Evolutionary conservation across 352 stramenopile species (phyloP).

Genomic region (Globisporangium abappressorium): DNA sequence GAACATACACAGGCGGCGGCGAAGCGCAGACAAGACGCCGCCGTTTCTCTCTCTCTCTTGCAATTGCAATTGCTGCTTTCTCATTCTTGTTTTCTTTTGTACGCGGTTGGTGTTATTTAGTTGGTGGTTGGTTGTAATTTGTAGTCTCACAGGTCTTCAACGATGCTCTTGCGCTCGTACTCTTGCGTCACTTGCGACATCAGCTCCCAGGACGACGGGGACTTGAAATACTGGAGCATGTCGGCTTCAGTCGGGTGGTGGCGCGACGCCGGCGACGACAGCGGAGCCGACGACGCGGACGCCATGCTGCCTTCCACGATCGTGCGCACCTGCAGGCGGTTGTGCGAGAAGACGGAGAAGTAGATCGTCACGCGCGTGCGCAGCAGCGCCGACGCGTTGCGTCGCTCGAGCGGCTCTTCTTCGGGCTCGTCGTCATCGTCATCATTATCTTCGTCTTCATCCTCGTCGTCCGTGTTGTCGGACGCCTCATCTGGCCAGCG

Average conservation of each 20-base stretch:
- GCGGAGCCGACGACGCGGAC: conserved; percentile 21
- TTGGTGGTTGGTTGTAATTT: background rate
- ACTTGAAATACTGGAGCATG: conserved; percentile 73
- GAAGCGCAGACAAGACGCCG: background rate
- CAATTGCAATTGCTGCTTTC: background rate
- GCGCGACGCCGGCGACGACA: conserved; percentile 12
- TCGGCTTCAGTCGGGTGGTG: conserved; percentile 43
- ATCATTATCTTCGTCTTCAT: conserved; percentile 14
- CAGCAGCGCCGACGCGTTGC: conserved; percentile 25
- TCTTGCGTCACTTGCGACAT: conserved; percentile 59
- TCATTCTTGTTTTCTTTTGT: background rate
- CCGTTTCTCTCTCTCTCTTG: background rate
- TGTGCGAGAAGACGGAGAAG: conserved; percentile 52
- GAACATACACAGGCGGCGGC: conserved; percentile 5
- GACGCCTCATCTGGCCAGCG: conserved; percentile 43
- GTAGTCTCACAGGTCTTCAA: conserved; percentile 12
- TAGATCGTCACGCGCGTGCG: conserved; percentile 64
- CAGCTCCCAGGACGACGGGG: conserved; percentile 67
- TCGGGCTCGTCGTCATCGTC: conserved; percentile 49
- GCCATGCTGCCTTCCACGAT: conserved; percentile 67
- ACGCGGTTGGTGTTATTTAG: background rate
- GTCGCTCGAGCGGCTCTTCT: conserved; percentile 38
- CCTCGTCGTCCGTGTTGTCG: conserved; percentile 1
- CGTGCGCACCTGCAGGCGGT: conserved; percentile 46
- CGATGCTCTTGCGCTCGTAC: conserved; percentile 30